Evolutionary conservation across 805 yeast species (phyloP), one percentile per base, ranked within the genome.

Genomic region (Metschnikowia lunata): DNA sequence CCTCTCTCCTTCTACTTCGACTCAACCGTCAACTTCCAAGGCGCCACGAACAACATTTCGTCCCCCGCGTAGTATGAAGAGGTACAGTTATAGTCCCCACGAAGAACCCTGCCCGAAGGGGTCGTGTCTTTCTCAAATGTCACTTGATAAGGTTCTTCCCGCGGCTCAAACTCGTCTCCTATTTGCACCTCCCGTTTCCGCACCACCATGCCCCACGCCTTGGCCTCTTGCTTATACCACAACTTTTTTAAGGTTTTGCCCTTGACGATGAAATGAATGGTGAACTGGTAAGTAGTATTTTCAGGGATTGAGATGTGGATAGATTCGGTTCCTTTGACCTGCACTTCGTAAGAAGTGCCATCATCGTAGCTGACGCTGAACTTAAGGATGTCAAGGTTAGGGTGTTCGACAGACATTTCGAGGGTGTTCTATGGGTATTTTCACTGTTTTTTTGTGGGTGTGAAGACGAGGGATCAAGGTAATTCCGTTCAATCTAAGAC

Each of bases 61-160:
- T 53, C 71, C 15, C 56, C 63, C n/a, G 64, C 60, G 40, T 43
- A 56, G 56, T 69, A 70, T 8, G 66, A 63, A 26, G 67, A 62
- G 7, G 52, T 54, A 42, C 67, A 63, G 10, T 59, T 54, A 52
- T 55, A 63, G 30, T 47, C 46, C 7, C 71, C 74, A 55, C 73
- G 66, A 37, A 64, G 49, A 32, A 68, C 55, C 53, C 60, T 68
- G 15, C 75, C 74, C 45, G 62, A 60, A 7, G 75, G 75, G 32
- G 73, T 62, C 7, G 54, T 53, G 46, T 69, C 73, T 41, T 58
- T 60, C 8, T 60, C 63, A 47, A 66, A 66, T 7, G 54, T 51
- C 39, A 59, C 58, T 14, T 51, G n/a, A 50, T 66, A 62, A 1
- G 58, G 52, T 43, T 66, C 67, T 1, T 67, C 72, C 8, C 62